Percentiles rank a stretch among this genome's conserved stretches.
phyloP scores from a whole-genome alignment of 73 alveolate species.

The Paramecium pentaurelia region DNA sequence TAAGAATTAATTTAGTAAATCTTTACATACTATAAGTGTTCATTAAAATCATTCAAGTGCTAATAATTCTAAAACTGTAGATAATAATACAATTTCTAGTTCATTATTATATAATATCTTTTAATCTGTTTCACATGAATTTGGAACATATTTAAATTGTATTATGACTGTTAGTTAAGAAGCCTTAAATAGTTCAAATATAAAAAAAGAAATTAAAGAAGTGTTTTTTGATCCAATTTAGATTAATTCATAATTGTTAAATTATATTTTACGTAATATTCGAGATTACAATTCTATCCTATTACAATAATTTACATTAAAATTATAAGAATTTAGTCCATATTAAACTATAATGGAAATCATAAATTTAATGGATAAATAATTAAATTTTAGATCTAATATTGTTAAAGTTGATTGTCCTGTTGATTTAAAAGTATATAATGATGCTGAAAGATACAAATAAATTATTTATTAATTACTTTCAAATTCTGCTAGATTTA shows the following conservation, averaged over 20 bases:
- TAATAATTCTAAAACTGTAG: background rate
- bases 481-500: conserved; percentile 21
- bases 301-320: background rate
- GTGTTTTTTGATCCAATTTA: background rate
- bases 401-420: background rate
- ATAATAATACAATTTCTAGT: background rate
- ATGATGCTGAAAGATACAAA: conserved; percentile 24
- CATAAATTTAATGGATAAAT: background rate
- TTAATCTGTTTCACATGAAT: conserved; percentile 36
- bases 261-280: background rate
- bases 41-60: background rate
- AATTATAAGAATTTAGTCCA: conserved; percentile 19
- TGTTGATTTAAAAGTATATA: background rate
- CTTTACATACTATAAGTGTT: conserved; percentile 14
- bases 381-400: background rate
- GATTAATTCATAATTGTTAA: background rate
- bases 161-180: background rate
- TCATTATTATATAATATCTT: background rate
- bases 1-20: background rate
- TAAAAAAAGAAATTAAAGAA: background rate
- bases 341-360: background rate
- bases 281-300: background rate
- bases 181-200: background rate
- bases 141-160: conserved; percentile 25
- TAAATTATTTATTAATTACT: background rate